Percentiles rank a stretch among this genome's conserved stretches.
Conservation (phyloP, 2,329 filamentous ascomycete species). For the Claviceps fusiformis region DNA sequence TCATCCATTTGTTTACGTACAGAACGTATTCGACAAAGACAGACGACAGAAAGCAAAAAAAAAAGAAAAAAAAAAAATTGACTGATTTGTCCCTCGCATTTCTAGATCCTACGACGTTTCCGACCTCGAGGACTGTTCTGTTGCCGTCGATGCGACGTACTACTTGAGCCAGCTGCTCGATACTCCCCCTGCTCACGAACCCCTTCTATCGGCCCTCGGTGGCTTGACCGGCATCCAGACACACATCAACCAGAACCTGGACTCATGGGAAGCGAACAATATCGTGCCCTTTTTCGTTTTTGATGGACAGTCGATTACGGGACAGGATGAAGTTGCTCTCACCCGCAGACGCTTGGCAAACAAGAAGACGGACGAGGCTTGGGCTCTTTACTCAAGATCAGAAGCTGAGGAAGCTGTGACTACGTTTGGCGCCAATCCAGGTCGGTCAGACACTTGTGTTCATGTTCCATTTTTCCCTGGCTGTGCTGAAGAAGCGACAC, state of each 20-base stretch:
- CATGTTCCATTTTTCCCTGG: too few relatives aligned
- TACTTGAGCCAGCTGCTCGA: constrained; percentile 73
- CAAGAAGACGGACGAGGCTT: constrained; percentile 62
- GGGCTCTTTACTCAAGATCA: constrained; percentile 73
- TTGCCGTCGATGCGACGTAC: constrained; percentile 82
- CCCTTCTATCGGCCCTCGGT: constrained; percentile 77
- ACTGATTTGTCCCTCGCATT: background rate
- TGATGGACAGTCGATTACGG: constrained; percentile 69
- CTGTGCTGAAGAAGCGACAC: background rate
- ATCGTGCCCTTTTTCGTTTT: constrained; percentile 85
- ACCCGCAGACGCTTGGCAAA: constrained; percentile 53
- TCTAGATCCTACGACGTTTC: constrained; percentile 47
- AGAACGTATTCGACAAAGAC: background rate
- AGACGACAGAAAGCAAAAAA: background rate
- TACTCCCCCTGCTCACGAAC: constrained; percentile 59
- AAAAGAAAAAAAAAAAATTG: background rate
- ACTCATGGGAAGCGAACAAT: constrained; percentile 53
- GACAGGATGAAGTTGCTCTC: constrained; percentile 57
- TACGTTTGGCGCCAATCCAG: constrained; percentile 67
- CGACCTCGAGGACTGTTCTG: constrained; percentile 57
- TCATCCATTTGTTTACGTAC: background rate
- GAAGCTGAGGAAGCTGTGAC: constrained; percentile 68
- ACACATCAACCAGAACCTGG: constrained; percentile 65
- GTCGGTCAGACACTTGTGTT: constrained; percentile 27
- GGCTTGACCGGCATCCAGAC: constrained; percentile 69